A percentile compares a stretch with the other conserved stretches of the same genome.
Conservation (phyloP, 169 alveolate species). For the Plasmodium ovale region DNA sequence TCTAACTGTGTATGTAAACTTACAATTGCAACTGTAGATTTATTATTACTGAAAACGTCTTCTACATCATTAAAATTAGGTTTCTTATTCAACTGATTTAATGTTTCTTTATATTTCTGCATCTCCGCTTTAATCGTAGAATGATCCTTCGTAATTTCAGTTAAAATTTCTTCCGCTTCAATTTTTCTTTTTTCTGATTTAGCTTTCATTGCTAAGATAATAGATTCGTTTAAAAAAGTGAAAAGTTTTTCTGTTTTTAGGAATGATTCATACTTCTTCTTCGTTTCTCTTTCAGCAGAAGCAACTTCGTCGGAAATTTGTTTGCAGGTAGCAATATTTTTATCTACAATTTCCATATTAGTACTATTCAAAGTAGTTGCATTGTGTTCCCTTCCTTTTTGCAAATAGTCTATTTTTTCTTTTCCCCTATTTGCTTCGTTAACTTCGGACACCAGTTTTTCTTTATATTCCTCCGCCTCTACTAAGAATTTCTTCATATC, state of each 20-base stretch:
- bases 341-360: neutral
- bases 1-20: too few relatives aligned
- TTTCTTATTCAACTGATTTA: neutral
- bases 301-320: neutral
- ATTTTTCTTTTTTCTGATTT: neutral
- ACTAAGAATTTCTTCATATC: neutral
- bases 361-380: too few relatives aligned
- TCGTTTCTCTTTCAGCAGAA: neutral
- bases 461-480: neutral
- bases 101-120: too few relatives aligned
- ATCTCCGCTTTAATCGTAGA: neutral
- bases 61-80: too few relatives aligned
- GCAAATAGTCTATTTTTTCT: neutral
- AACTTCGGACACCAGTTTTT: neutral
- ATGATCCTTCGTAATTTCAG: neutral
- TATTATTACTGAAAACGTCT: too few relatives aligned
- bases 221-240: neutral
- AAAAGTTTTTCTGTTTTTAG: neutral
- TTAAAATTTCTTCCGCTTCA: neutral
- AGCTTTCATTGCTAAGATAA: neutral
- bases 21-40: too few relatives aligned
- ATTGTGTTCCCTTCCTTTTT: neutral
- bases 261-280: neutral
- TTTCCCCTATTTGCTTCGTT: neutral
- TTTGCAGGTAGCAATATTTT: neutral